Evolutionary conservation across 2,329 filamentous ascomycete species (phyloP).

Genomic region (Eutypa lata): DNA sequence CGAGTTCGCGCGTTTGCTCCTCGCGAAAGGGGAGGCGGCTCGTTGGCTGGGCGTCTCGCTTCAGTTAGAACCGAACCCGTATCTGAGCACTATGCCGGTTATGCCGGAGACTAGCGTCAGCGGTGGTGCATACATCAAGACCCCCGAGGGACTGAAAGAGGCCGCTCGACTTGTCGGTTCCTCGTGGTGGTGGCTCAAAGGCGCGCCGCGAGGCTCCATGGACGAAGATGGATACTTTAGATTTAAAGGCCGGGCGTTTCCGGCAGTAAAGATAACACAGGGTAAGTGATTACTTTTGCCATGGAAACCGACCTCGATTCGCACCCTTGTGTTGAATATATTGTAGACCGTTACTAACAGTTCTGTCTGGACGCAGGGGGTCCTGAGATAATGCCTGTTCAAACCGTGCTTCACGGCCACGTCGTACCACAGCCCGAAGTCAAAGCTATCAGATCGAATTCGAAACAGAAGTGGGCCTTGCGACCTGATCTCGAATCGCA

Average conservation of each 20-base stretch:
- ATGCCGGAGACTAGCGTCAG: conserved; percentile 53
- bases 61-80: conserved; percentile 49
- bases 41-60: conserved; percentile 54
- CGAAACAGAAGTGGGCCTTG: not conserved
- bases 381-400: not conserved
- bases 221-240: conserved; percentile 6
- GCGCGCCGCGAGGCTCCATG: conserved; percentile 3
- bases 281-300: not conserved
- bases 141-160: conserved; percentile 18
- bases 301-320: too few relatives aligned
- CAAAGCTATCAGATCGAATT: not conserved
- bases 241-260: not conserved
- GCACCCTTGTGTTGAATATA: too few relatives aligned
- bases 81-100: conserved; percentile 43
- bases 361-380: not conserved
- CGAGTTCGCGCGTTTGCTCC: conserved; percentile 51
- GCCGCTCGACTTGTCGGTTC: not conserved
- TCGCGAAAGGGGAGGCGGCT: conserved; percentile 56
- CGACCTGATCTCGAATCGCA: too few relatives aligned
- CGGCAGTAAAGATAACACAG: not conserved
- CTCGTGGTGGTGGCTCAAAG: conserved; percentile 8
- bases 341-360: too few relatives aligned
- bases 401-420: too few relatives aligned
- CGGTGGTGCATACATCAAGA: conserved; percentile 10
- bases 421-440: too few relatives aligned